phyloP scores from a whole-genome alignment of 176 grass and related monocot genomes.

The Oryza rufipogon region DNA sequence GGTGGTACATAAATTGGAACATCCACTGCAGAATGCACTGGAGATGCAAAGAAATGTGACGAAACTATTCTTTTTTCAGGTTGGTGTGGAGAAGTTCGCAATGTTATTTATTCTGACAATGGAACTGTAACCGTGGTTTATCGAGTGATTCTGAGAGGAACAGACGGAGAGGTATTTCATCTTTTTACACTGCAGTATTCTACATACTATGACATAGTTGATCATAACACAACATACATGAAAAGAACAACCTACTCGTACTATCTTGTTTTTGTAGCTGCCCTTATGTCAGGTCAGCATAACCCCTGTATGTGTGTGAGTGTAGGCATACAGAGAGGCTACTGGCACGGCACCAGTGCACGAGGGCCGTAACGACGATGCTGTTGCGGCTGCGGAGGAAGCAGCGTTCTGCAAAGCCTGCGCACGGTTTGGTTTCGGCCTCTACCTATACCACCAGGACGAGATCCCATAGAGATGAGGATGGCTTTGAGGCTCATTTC shows the following conservation, averaged over 20 bases:
- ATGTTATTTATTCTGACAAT: conserved; percentile 71
- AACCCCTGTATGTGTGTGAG: not conserved
- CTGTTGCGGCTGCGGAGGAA: conserved; percentile 76
- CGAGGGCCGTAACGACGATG: conserved; percentile 59
- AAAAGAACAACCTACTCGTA: not conserved
- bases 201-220: not conserved
- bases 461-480: conserved; percentile 39
- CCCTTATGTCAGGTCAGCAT: not conserved
- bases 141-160: conserved; percentile 83
- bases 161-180: conserved; percentile 79
- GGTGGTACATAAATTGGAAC: too few species aligned
- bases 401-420: conserved; percentile 87
- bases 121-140: conserved; percentile 89
- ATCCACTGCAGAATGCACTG: not conserved
- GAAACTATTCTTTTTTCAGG: conserved; percentile 46
- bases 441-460: conserved; percentile 83
- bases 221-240: not conserved
- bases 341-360: conserved; percentile 67
- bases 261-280: not conserved
- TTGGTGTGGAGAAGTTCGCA: conserved; percentile 93
- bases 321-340: conserved; percentile 80
- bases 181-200: not conserved
- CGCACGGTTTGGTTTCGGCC: conserved; percentile 83
- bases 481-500: not conserved
- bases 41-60: not conserved